phyloP scores from a whole-genome alignment of 129 eudicot genomes.

The Helianthus annuus region DNA sequence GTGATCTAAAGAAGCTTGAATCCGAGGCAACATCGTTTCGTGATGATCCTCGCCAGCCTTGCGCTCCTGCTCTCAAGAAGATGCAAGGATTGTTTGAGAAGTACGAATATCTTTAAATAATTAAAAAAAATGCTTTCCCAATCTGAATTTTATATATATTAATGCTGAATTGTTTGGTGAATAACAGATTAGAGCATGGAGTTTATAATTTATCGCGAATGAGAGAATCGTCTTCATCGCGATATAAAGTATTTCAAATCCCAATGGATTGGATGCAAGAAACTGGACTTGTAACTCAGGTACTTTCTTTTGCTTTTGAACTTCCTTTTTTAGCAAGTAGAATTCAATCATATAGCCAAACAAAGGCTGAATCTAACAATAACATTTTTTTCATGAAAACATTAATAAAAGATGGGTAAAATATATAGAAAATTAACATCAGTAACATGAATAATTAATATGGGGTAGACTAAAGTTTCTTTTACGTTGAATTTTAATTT shows the following conservation, averaged over 20 bases:
- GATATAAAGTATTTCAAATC: slow-evolving; percentile 70
- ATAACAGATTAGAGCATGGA: slow-evolving; percentile 82
- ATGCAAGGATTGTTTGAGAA: slow-evolving; percentile 95
- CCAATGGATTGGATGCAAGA: slow-evolving; percentile 93
- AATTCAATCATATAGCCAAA: not conserved
- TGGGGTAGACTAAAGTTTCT: too few relatives aligned
- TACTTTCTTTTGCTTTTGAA: slow-evolving; percentile 19
- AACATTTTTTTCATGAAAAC: too few relatives aligned
- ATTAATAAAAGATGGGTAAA: too few relatives aligned
- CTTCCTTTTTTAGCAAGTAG: not conserved
- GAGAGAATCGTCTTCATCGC: slow-evolving; percentile 84
- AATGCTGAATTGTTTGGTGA: slow-evolving; percentile 16
- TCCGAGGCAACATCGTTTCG: slow-evolving; percentile 72
- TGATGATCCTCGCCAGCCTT: slow-evolving; percentile 77
- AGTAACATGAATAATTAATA: too few relatives aligned
- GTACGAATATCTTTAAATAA: slow-evolving; percentile 34
- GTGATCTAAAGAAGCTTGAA: slow-evolving; percentile 85
- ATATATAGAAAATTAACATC: too few relatives aligned
- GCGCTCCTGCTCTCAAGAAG: slow-evolving; percentile 79
- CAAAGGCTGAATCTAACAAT: too few relatives aligned
- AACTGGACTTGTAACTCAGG: slow-evolving; percentile 82
- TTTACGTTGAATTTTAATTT: too few relatives aligned
- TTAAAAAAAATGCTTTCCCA: not conserved
- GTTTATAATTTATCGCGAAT: slow-evolving; percentile 79
- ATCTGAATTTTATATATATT: not conserved